Evolutionary conservation across 2,329 filamentous ascomycete genomes (phyloP), one percentile per base, ranked within the genome.

Genomic region (Teratosphaeria epicoccoides): DNA sequence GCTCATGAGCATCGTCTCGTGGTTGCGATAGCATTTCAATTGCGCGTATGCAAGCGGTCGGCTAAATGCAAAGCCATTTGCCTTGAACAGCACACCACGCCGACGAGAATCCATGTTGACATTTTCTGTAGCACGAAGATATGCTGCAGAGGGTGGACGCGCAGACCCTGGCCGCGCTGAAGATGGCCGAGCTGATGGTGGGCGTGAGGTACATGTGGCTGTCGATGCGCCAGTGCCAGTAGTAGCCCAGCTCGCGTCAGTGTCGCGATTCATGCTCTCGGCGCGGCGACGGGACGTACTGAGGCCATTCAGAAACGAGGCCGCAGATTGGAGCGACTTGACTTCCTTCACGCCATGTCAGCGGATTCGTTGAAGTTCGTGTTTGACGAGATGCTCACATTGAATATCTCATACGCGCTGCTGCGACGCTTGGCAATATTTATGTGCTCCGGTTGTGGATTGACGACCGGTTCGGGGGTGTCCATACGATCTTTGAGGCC

Each of bases 221-320:
- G 29, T 29, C 25, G 24, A 37, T 24, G 45, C 45, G 54, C 51
- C 51, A 26, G 22, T 46, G 20, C 43, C 47, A 40, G 25, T 51
- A 7, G 50, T 53, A 24, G 47, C n/a, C 47, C 51, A 51, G 44
- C 44, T 46, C 17, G 24, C 44, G 12, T 46, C 25, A 24, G 44
- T 28, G 20, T 25, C 47, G 55, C 53, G 47, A 53, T 57, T 49
- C 51, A 49, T 45, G 51, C 58, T 62, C 49, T 66, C 63, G 40
- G 63, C 63, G 26, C 63, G 61, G 29, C 63, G 58, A 28, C 63
- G 63, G 29, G 62, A 54, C 44, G 62, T 65, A 47, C 58, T 61
- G 48, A 66, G 56, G 9, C 64, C 62, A 49, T 66, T 66, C 43
- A 66, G 58, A 43, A 66, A 66, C 17, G 63, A 66, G 10, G 59